These are phyloP conservation scores for Oenanthe sinensis DNA, from an alignment of 129 eudicot genomes.

Conservation along the genomic window DNA sequence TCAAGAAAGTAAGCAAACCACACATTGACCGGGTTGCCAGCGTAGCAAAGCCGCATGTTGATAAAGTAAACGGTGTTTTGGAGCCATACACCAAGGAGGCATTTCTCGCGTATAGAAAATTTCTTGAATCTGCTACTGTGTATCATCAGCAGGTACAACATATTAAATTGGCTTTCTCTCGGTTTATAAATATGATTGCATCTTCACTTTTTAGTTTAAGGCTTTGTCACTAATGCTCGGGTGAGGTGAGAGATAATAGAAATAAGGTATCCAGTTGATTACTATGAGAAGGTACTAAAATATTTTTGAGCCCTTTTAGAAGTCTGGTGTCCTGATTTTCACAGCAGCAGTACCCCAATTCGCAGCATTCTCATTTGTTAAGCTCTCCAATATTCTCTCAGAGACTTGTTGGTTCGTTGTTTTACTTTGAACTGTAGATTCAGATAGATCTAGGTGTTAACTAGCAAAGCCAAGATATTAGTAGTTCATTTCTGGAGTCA, in stretches of 20 bases:
- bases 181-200: neutral
- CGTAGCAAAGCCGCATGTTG: slow-evolving; percentile 58
- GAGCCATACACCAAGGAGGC: slow-evolving; percentile 61
- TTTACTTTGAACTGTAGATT: neutral
- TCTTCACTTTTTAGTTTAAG: neutral
- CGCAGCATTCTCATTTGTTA: neutral
- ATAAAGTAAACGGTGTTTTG: slow-evolving; percentile 37
- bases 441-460: neutral
- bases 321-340: neutral
- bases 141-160: slow-evolving; percentile 58
- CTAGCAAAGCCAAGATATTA: neutral
- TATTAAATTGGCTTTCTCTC: neutral
- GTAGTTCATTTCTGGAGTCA: neutral
- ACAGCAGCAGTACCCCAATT: neutral
- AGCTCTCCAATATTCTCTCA: neutral
- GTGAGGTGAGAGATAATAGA: neutral
- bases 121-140: slow-evolving; percentile 47
- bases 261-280: neutral
- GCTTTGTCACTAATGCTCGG: neutral
- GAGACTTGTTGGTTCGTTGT: neutral
- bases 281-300: neutral
- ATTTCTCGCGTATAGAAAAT: slow-evolving; percentile 32
- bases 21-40: slow-evolving; percentile 59
- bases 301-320: neutral
- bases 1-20: slow-evolving; percentile 58